These are phyloP conservation scores for Filobasidium floriforme DNA, from an alignment of 768 basidiomycete species.

Conservation along the genomic window DNA sequence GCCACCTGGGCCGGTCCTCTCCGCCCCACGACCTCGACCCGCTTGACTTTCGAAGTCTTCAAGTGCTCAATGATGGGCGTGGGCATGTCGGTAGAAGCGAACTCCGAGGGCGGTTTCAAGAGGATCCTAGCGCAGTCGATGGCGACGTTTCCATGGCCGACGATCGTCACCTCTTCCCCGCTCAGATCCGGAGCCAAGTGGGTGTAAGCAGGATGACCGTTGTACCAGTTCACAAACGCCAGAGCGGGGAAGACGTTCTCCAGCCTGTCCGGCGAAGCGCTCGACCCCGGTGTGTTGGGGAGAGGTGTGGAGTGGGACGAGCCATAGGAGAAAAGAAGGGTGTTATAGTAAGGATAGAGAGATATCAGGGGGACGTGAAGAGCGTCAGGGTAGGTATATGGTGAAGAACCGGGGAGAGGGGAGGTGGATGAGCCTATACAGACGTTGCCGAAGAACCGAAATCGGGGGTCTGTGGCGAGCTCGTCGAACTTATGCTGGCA, in stretches of 20 bases:
- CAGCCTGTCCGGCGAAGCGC: conserved; percentile 48
- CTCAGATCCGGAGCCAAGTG: conserved; percentile 58
- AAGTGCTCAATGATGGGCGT: conserved; percentile 52
- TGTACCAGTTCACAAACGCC: conserved; percentile 91
- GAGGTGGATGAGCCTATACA: conserved; percentile 37
- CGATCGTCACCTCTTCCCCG: conserved; percentile 65
- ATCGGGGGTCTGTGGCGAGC: conserved; percentile 67
- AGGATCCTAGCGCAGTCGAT: conserved; percentile 86
- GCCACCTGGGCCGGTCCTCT: conserved; percentile 82
- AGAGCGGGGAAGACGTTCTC: conserved; percentile 62
- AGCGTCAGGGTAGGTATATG: conserved; percentile 52
- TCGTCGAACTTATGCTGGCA: conserved; percentile 91
- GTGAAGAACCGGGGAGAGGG: conserved; percentile 18
- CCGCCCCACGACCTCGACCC: conserved; percentile 74
- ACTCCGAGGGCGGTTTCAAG: conserved; percentile 54
- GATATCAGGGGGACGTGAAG: conserved; percentile 56
- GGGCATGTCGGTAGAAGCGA: conserved; percentile 63
- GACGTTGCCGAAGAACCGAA: conserved; percentile 88
- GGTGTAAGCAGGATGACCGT: conserved; percentile 68
- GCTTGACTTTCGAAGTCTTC: conserved; percentile 50
- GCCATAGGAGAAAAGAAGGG: conserved; percentile 79
- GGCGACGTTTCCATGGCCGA: conserved; percentile 92
- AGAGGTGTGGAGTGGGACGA: conserved; percentile 58
- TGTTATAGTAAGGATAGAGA: conserved; percentile 67
- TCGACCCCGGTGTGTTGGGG: conserved; percentile 51